These are phyloP conservation scores for Hemisphaericaspora xylofermentans DNA, from an alignment of 1,139 yeast genomes.

Conservation along the genomic window DNA sequence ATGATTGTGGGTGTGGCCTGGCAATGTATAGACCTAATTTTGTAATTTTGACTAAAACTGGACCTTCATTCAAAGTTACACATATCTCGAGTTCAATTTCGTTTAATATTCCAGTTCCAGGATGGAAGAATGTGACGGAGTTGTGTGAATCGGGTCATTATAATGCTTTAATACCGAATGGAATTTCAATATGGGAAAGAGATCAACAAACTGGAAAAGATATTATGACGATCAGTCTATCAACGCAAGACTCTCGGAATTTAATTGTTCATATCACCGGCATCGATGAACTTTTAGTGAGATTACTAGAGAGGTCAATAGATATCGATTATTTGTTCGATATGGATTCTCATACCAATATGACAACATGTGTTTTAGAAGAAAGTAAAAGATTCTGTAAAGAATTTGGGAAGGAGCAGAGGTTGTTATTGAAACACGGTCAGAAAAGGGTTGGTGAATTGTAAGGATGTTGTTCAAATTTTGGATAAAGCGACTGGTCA, in stretches of 20 bases:
- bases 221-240: neutral
- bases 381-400: slow-evolving; percentile 18
- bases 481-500: too few relatives aligned
- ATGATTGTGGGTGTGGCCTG: slow-evolving; percentile 36
- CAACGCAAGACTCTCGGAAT: neutral
- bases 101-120: slow-evolving; percentile 32
- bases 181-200: neutral
- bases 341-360: neutral
- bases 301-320: neutral
- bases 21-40: slow-evolving; percentile 39
- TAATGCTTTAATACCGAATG: neutral
- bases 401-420: slow-evolving; percentile 15
- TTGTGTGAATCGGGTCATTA: neutral
- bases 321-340: neutral
- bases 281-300: neutral
- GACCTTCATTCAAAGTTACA: slow-evolving; percentile 24
- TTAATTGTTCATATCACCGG: neutral
- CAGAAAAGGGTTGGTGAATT: too few relatives aligned
- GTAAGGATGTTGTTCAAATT: too few relatives aligned
- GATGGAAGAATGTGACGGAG: slow-evolving; percentile 27
- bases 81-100: slow-evolving; percentile 38
- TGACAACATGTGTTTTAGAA: slow-evolving; percentile 16
- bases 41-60: slow-evolving; percentile 25
- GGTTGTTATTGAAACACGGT: too few relatives aligned
- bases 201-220: neutral